Evolutionary conservation across 768 basidiomycete species (phyloP).

Genomic region (Crucibulum laeve): DNA sequence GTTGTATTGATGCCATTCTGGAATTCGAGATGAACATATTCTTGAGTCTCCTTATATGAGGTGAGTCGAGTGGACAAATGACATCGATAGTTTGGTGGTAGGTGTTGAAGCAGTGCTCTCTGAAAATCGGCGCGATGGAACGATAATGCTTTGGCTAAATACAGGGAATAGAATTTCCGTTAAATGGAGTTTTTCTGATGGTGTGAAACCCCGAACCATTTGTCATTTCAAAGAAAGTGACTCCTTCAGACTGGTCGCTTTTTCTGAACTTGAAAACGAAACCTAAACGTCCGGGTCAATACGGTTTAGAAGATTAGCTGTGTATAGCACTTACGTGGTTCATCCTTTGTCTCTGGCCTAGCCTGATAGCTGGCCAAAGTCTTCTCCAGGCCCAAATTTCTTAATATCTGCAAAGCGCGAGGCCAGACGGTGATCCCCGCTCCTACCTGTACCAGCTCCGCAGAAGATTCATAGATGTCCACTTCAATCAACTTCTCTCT

Average conservation of each 20-base stretch:
- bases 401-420: constrained; percentile 23
- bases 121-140: constrained; percentile 53
- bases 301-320: neutral
- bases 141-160: constrained; percentile 15
- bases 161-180: neutral
- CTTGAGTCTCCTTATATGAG: constrained; percentile 27
- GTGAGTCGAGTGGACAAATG: constrained; percentile 39
- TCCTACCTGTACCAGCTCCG: constrained; percentile 29
- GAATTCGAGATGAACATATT: constrained; percentile 29
- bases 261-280: constrained; percentile 22
- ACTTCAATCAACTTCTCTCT: constrained; percentile 21
- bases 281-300: neutral
- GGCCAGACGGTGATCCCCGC: constrained; percentile 31
- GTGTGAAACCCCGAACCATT: constrained; percentile 13
- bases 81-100: constrained; percentile 26
- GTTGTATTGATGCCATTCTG: constrained; percentile 37
- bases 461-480: constrained; percentile 36
- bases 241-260: constrained; percentile 23
- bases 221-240: constrained; percentile 19
- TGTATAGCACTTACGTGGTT: constrained; percentile 9
- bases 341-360: constrained; percentile 12
- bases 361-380: constrained; percentile 8
- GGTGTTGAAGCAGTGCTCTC: constrained; percentile 32
- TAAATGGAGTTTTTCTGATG: neutral
- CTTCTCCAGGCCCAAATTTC: constrained; percentile 14